phyloP scores from a whole-genome alignment of 768 basidiomycete genomes.

The Tylopilus balloui region DNA sequence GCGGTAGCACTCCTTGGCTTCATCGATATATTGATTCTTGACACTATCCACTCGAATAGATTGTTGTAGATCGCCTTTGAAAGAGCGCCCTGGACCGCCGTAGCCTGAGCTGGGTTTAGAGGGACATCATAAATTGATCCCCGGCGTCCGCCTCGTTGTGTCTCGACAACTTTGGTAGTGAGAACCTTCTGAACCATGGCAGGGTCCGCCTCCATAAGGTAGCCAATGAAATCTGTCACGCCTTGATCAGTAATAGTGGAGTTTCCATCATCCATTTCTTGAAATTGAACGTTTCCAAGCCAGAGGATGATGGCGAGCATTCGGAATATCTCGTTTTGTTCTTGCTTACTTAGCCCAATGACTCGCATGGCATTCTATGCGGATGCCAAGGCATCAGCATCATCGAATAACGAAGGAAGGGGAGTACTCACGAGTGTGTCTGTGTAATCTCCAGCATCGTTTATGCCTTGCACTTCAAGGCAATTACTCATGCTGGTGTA shows the following conservation, averaged over 20 bases:
- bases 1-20: constrained; percentile 69
- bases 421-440: constrained; percentile 73
- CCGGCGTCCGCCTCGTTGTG: constrained; percentile 84
- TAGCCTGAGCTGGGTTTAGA: constrained; percentile 87
- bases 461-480: constrained; percentile 83
- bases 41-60: constrained; percentile 98
- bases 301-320: constrained; percentile 90
- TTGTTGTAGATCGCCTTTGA: constrained; percentile 98
- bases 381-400: not conserved
- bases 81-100: constrained; percentile 84
- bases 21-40: constrained; percentile 94
- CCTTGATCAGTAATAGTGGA: constrained; percentile 72
- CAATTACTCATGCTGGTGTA: constrained; percentile 94
- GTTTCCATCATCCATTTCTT: constrained; percentile 87
- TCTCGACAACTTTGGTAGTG: constrained; percentile 84
- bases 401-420: not conserved
- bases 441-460: constrained; percentile 81
- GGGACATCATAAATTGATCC: constrained; percentile 98
- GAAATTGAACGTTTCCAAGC: constrained; percentile 94
- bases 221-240: constrained; percentile 93
- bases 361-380: constrained; percentile 85
- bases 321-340: constrained; percentile 90
- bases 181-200: constrained; percentile 81
- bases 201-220: constrained; percentile 86
- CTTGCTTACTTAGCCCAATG: constrained; percentile 79